Evolutionary conservation across 1,284 basidiomycete genomes (phyloP).

Genomic region (Cutaneotrichosporon curvatum): DNA sequence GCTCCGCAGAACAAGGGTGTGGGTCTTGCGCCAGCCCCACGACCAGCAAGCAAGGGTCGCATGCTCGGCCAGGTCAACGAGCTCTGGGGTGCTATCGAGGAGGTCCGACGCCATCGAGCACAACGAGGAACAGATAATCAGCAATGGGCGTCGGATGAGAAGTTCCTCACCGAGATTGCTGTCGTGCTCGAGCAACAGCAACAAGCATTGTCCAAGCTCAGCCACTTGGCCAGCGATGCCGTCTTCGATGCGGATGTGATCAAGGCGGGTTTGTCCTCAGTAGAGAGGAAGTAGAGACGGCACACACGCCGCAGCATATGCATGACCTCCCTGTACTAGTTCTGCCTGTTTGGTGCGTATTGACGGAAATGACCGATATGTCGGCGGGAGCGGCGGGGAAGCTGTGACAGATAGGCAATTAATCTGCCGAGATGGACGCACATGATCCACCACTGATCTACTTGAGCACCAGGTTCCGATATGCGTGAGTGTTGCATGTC

Average conservation of each 20-base stretch:
- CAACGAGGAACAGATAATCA: slow-evolving; percentile 44
- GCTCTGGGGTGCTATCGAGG: slow-evolving; percentile 78
- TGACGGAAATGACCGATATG: too few species aligned
- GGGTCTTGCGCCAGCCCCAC: slow-evolving; percentile 13
- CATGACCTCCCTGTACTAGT: background rate
- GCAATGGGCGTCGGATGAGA: slow-evolving; percentile 79
- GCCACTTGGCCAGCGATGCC: slow-evolving; percentile 61
- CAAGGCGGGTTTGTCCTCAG: slow-evolving; percentile 18
- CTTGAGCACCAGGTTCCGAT: too few species aligned
- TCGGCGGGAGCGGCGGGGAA: too few species aligned
- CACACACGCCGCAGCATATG: slow-evolving; percentile 1
- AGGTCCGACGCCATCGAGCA: slow-evolving; percentile 51
- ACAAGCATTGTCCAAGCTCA: slow-evolving; percentile 68
- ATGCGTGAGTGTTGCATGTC: too few species aligned
- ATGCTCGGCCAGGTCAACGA: slow-evolving; percentile 64
- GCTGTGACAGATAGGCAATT: too few species aligned
- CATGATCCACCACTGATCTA: too few species aligned
- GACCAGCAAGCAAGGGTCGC: slow-evolving; percentile 44
- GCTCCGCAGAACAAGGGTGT: slow-evolving; percentile 4
- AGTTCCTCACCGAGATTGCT: slow-evolving; percentile 66
- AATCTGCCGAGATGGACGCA: too few species aligned
- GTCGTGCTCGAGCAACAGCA: slow-evolving; percentile 74
- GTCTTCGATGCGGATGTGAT: slow-evolving; percentile 67
- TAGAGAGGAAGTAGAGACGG: slow-evolving; percentile 14
- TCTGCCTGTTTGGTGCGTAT: too few species aligned